Evolutionary conservation across 176 grass and related monocot genomes (phyloP), one percentile per base, ranked within the genome.

Genomic region (Themeda triandra): DNA sequence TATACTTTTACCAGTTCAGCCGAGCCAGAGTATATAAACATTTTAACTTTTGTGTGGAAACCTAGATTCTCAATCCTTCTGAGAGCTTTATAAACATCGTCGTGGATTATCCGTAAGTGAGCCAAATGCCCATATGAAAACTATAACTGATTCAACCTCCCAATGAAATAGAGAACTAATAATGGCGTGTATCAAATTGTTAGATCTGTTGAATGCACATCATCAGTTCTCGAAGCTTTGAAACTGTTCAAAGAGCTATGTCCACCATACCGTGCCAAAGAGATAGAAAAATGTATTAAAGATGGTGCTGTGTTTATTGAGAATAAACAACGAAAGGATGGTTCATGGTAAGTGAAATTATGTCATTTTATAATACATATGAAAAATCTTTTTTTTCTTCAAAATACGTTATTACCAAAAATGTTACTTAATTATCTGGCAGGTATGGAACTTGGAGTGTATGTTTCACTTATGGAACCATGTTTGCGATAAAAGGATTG

Each of bases 371-470:
- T 19, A 18, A 19, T 53, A 18, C 48, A 19, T 21, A 2, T 21
- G 2, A 8, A 49, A 29, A 29, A 18, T 17, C 4, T 1, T 15
- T 33, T 66, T 37, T 6, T 69, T 2, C 35, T 25, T 7, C 33
- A 37, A 37, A 19, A 11, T 69, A 41, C 2, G 2, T 11, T 14
- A 63, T 29, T 59, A 10, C 19, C 18, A 40, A 69, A 4, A 13
- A 13, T n/a, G 4, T 75, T 68, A 82, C 66, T 33, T 67, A 37
- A 36, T 60, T 78, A 37, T 66, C 51, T 66, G 6, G 37, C 17
- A 88, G 87, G 87, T 84, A 74, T 73, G 87, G 66, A 33, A 73
- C 66, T 11, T 89, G 87, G 87, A 66, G 74, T 15, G 17, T 89
- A 62, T 89, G 87, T 44, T 89, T 80, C 66, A 84, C 80, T 13